These are phyloP conservation scores for Clarireedia monteithiana DNA, from an alignment of 2,329 filamentous ascomycete genomes.

Conservation along the genomic window DNA sequence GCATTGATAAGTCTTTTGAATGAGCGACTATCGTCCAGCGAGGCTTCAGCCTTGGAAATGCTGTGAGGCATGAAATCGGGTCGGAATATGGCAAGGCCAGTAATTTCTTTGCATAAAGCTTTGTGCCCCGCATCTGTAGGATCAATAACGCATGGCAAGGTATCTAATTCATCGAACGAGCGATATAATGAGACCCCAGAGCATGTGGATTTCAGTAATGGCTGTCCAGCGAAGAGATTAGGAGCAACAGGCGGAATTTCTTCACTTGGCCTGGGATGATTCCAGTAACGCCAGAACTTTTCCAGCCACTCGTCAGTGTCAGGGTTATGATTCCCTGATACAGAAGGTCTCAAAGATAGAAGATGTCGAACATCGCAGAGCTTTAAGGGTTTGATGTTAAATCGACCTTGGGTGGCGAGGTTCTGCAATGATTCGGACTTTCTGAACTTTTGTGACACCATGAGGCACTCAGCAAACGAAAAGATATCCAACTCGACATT, in stretches of 20 bases:
- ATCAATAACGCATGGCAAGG: conserved; percentile 15
- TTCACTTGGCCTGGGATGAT: background rate
- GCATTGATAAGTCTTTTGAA: conserved; percentile 16
- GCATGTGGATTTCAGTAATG: conserved; percentile 7
- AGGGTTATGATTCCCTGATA: background rate
- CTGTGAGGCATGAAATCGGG: conserved; percentile 13
- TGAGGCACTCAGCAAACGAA: conserved; percentile 16
- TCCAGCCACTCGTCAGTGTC: conserved; percentile 16
- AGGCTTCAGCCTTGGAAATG: conserved; percentile 1
- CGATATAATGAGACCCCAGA: conserved; percentile 5
- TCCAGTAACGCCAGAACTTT: conserved; percentile 21
- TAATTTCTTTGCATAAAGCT: conserved; percentile 12
- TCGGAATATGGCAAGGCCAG: conserved; percentile 14
- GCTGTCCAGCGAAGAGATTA: background rate
- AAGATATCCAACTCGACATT: conserved; percentile 18
- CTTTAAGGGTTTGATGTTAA: conserved; percentile 20
- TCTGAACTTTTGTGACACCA: conserved; percentile 7
- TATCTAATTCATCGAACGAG: conserved; percentile 3
- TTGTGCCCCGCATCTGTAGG: conserved; percentile 3
- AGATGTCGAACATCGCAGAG: conserved; percentile 16
- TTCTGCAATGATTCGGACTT: background rate
- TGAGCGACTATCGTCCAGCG: conserved; percentile 2
- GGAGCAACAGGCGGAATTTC: background rate
- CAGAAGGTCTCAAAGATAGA: conserved; percentile 4
- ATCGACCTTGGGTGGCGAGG: conserved; percentile 8